These are phyloP conservation scores for Aureobasidium melanogenum DNA, from an alignment of 2,329 filamentous ascomycete genomes.

Conservation along the genomic window DNA sequence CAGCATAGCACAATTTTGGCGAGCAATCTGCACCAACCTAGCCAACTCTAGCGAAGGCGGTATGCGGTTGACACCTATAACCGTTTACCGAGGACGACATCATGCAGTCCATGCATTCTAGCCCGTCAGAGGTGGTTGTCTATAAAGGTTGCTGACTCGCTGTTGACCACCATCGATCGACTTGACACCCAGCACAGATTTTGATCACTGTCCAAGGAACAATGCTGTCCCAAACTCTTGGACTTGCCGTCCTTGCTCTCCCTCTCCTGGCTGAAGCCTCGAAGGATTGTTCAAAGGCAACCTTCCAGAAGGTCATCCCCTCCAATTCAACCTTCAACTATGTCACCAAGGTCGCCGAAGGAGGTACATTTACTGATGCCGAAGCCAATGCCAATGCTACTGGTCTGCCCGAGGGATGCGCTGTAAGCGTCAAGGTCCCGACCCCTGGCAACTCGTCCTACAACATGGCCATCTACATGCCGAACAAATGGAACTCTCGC, in stretches of 20 bases:
- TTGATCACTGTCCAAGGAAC: background rate
- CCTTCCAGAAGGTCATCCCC: conserved; percentile 28
- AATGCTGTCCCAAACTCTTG: background rate
- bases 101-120: background rate
- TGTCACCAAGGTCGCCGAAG: conserved; percentile 24
- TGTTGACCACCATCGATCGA: background rate
- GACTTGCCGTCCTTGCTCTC: background rate
- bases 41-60: background rate
- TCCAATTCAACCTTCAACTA: conserved; percentile 30
- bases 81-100: background rate
- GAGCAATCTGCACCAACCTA: background rate
- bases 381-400: conserved; percentile 32
- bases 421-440: conserved; percentile 23
- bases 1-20: background rate
- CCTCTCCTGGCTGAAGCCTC: conserved; percentile 1
- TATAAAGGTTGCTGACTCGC: background rate
- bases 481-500: conserved; percentile 24
- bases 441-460: conserved; percentile 22
- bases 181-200: background rate
- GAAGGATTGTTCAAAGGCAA: conserved; percentile 25
- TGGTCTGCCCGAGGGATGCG: conserved; percentile 28
- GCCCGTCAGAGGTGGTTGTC: background rate
- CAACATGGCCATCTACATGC: conserved; percentile 26
- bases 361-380: conserved; percentile 31
- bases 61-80: background rate